These are phyloP conservation scores for Trichoderma sp. DNA, from an alignment of 2,329 filamentous ascomycete genomes.

Conservation along the genomic window DNA sequence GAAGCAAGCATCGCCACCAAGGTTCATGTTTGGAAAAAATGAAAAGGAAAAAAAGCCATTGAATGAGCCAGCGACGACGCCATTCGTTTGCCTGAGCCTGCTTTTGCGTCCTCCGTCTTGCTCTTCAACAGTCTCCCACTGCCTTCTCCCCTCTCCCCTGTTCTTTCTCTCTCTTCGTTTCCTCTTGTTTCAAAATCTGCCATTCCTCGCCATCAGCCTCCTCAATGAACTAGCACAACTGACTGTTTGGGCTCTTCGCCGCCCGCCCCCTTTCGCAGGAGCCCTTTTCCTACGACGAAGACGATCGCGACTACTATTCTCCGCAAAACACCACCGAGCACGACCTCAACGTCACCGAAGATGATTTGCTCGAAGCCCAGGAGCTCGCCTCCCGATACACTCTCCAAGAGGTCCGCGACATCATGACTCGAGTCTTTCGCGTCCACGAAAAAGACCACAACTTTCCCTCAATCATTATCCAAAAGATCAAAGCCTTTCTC, in stretches of 20 bases:
- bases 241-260: slow-evolving; percentile 1
- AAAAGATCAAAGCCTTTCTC: slow-evolving; percentile 43
- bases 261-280: slow-evolving; percentile 24
- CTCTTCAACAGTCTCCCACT: not conserved
- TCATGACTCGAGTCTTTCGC: slow-evolving; percentile 41
- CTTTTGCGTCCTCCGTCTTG: not conserved
- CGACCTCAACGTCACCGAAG: slow-evolving; percentile 46
- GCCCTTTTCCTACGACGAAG: slow-evolving; percentile 41
- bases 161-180: not conserved
- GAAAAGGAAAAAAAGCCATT: not conserved
- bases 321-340: slow-evolving; percentile 34
- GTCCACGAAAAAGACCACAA: slow-evolving; percentile 46
- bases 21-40: not conserved
- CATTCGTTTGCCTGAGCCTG: not conserved
- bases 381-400: slow-evolving; percentile 43
- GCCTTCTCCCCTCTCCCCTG: too few species aligned
- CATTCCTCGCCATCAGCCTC: not conserved
- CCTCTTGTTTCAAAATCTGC: not conserved
- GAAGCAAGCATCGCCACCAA: not conserved
- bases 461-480: slow-evolving; percentile 40
- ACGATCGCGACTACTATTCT: slow-evolving; percentile 34
- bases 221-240: not conserved
- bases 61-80: too few species aligned
- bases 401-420: slow-evolving; percentile 43
- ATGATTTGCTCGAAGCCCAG: slow-evolving; percentile 46